Evolutionary conservation across 2,329 filamentous ascomycete species (phyloP).

Genomic region (Coniella vitis): DNA sequence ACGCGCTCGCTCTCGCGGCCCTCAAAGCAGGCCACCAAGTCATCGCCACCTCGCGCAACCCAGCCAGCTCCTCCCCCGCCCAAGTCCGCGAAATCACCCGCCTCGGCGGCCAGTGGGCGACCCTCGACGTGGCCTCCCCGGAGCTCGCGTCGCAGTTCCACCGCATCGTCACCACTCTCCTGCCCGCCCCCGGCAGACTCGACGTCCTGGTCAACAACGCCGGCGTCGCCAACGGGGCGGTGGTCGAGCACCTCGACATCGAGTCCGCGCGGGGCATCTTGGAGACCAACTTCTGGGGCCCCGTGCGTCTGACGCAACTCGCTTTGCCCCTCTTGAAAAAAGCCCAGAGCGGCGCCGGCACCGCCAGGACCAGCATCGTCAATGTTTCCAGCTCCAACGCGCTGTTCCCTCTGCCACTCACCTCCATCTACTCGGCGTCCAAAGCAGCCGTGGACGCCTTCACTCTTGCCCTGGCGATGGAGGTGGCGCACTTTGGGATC

Average conservation of each 20-base stretch:
- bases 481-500: constrained; percentile 7
- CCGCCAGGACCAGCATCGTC: constrained; percentile 7
- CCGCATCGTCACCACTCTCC: not conserved
- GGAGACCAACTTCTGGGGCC: constrained; percentile 13
- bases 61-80: constrained; percentile 1
- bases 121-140: constrained; percentile 7
- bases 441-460: constrained; percentile 11
- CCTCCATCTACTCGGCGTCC: constrained; percentile 2
- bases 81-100: constrained; percentile 2
- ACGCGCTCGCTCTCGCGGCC: constrained; percentile 6
- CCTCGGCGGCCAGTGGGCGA: constrained; percentile 5
- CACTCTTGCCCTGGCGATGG: not conserved
- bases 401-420: not conserved
- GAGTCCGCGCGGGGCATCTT: not conserved
- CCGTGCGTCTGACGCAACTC: constrained; percentile 3
- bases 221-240: constrained; percentile 14
- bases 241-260: not conserved
- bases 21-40: constrained; percentile 9
- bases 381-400: constrained; percentile 4
- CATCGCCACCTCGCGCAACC: constrained; percentile 14
- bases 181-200: constrained; percentile 1
- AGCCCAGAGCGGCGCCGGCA: constrained; percentile 2
- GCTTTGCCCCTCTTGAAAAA: constrained; percentile 6
- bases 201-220: constrained; percentile 19
- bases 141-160: constrained; percentile 2